Evolutionary conservation across 441 rosid species (phyloP).

Genomic region (Populus tomentosa): DNA sequence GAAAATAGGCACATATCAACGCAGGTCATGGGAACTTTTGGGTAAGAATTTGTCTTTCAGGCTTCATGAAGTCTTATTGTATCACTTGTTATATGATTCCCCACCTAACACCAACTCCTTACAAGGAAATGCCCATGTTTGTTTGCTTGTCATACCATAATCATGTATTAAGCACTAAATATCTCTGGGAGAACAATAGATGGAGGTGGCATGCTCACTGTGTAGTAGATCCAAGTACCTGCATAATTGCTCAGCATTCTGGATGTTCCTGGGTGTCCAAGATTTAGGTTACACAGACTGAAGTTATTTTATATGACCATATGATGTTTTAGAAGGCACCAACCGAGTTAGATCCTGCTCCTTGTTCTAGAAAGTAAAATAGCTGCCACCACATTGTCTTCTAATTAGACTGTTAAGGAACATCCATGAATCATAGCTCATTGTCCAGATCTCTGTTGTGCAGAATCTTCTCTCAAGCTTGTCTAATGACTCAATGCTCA

Average conservation of each 20-base stretch:
- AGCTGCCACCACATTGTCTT: not conserved
- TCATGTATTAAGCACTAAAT: not conserved
- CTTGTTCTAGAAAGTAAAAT: not conserved
- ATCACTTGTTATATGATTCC: not conserved
- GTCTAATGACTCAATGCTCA: not conserved
- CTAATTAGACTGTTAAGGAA: not conserved
- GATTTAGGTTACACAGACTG: not conserved
- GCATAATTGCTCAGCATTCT: not conserved
- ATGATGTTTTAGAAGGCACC: not conserved
- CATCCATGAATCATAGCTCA: not conserved
- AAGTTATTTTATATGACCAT: not conserved
- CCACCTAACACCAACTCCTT: not conserved
- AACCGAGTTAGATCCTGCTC: not conserved
- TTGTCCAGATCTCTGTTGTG: not conserved
- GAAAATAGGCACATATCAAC: constrained; percentile 86
- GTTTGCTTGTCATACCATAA: not conserved
- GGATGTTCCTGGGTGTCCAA: not conserved
- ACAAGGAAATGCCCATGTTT: not conserved
- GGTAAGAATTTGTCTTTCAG: constrained; percentile 35
- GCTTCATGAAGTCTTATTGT: not conserved
- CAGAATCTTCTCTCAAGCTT: not conserved
- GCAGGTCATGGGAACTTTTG: constrained; percentile 97
- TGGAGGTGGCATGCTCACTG: not conserved
- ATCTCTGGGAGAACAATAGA: not conserved
- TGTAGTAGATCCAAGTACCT: not conserved